Percentiles rank a stretch among this genome's conserved stretches.
phyloP scores from a whole-genome alignment of 164 flowering plant species.

The Umbellularia californica region DNA sequence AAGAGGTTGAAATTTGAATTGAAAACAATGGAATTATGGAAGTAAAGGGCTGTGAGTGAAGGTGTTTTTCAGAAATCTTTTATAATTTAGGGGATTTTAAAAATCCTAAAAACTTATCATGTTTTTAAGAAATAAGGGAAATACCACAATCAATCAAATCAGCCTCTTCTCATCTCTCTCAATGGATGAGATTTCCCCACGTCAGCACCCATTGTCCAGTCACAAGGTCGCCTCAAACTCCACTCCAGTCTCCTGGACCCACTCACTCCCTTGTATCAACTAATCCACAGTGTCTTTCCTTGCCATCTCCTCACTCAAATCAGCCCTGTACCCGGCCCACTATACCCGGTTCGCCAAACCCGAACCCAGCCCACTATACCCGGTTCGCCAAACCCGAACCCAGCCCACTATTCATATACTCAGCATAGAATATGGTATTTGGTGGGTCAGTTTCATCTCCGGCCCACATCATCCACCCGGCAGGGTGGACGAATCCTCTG shows the following conservation, averaged over 20 bases:
- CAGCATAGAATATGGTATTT: conserved; percentile 57
- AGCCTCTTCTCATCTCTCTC: too few species aligned
- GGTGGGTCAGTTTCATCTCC: conserved; percentile 36
- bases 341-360: conserved; percentile 36
- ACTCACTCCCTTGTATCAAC: conserved; percentile 47
- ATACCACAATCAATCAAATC: too few species aligned
- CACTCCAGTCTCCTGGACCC: conserved; percentile 44
- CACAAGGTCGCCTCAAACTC: conserved; percentile 22
- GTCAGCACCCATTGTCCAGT: background rate
- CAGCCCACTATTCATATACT: conserved; percentile 65
- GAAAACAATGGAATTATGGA: too few species aligned
- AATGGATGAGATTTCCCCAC: too few species aligned
- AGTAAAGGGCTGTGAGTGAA: too few species aligned
- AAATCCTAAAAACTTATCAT: too few species aligned
- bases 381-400: conserved; percentile 39
- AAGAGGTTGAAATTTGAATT: too few species aligned
- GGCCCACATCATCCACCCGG: conserved; percentile 66
- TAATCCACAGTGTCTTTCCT: conserved; percentile 36
- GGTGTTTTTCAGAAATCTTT: too few species aligned
- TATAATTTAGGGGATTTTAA: too few species aligned
- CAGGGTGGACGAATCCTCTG: conserved; percentile 39
- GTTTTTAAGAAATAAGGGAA: too few species aligned
- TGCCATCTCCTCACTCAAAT: conserved; percentile 32
- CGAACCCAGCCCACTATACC: conserved; percentile 78
- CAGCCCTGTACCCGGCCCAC: conserved; percentile 67